Base-by-base conservation (phyloP, 768 basidiomycete species). In the Rhodotorula kratochvilovae region DNA sequence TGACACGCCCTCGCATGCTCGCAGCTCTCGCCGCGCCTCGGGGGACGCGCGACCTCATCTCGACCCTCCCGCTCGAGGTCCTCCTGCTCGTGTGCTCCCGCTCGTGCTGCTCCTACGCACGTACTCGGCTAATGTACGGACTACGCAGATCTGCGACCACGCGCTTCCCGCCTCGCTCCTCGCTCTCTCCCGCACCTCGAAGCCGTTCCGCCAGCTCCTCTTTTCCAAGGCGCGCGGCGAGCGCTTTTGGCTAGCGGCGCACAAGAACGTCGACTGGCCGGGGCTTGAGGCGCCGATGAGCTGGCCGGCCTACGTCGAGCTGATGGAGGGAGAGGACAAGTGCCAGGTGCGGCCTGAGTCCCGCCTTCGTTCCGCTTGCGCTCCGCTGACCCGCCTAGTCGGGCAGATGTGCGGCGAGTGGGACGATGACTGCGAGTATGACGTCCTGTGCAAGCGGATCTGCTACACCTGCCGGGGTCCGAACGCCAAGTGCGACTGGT, bases 61-160 rank as follows among this genome's bases (percentile, higher is more conserved):
- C 29, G 35, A 6, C 31, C 29, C 42, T 55, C 29, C 54, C 54
- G 31, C 27, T 27, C 35, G 48, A 33, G 36, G 19, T 35, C 13
- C 33, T 63, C 35, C 21, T 51, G n/a, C 35, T 55, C n/a, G n/a
- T 54, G 15, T 36, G 16, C 42, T 19, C n/a, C 46, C 23, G 19
- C 23, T 21, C 46, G 8, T 11, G 2, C 8, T 15, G 13, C n/a
- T n/a, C 11, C n/a, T 31, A 5, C n/a, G 11, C 7, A 17, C n/a
- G n/a, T 16, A 5, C 5, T 23, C 17, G 12, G 25, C 6, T 4
- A n/a, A 6, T 27, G 23, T 5, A 36, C 50, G 39, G n/a, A n/a
- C n/a, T 51, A 13, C 39, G 35, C 51, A 63, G 36, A 66, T 66
- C 58, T 60, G 21, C 55, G 31, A 33, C 33, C 31, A 53, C 51